A percentile compares a stretch with the other conserved stretches of the same genome.
Evolutionary conservation across 441 rosid species (phyloP).

Genomic region (Kokia cookei): DNA sequence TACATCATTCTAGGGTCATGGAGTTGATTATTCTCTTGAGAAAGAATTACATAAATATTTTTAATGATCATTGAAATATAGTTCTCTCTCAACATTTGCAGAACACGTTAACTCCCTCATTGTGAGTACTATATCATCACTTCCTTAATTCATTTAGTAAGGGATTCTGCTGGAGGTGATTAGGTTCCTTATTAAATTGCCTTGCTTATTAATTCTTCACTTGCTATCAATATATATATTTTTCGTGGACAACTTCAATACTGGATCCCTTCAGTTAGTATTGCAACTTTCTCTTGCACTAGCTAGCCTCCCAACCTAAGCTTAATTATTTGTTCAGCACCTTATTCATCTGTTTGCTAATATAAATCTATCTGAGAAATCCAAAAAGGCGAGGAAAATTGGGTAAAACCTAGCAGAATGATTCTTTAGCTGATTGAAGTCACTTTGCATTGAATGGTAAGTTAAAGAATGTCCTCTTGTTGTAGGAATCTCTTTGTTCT

Average conservation of each 20-base stretch:
- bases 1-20: no score
- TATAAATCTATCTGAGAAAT: background rate
- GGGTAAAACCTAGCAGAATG: constrained; percentile 6
- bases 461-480: background rate
- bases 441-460: background rate
- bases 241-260: background rate
- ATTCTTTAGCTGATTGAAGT: background rate
- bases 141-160: background rate
- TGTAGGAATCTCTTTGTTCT: background rate
- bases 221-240: background rate
- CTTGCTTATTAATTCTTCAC: background rate
- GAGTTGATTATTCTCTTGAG: background rate
- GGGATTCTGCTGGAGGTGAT: background rate
- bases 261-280: background rate
- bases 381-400: background rate
- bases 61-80: background rate
- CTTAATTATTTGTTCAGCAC: background rate
- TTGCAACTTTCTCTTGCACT: background rate
- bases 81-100: background rate
- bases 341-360: background rate
- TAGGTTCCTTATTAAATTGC: background rate
- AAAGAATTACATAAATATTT: background rate
- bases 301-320: background rate
- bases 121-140: background rate
- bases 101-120: no score